Conservation (phyloP, 108 stramenopile genomes). For the Fistulifera pelliculosa region DNA sequence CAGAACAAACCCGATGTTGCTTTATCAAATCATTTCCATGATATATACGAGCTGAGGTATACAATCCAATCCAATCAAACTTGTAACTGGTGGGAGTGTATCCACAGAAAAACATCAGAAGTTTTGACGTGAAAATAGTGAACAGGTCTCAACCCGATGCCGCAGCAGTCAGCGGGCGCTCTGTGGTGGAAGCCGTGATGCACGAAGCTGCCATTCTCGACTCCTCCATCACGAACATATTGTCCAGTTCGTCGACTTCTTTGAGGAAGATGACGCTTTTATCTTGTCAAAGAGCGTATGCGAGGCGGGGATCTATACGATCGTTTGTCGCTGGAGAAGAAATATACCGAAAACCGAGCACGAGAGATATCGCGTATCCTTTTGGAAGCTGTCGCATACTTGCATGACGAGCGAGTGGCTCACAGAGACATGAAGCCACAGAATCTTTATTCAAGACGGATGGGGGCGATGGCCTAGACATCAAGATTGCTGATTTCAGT, state of each 20-base stretch:
- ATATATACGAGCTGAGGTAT: neutral
- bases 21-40: neutral
- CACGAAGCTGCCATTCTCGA: slow-evolving; percentile 57
- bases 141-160: no score
- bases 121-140: neutral
- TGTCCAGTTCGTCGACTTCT: slow-evolving; percentile 83
- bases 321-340: slow-evolving; percentile 63
- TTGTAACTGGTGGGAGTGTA: slow-evolving; percentile 30
- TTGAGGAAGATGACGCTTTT: slow-evolving; percentile 77
- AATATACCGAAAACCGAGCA: slow-evolving; percentile 87
- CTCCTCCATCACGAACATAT: slow-evolving; percentile 35
- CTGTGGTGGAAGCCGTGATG: slow-evolving; percentile 22
- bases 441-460: slow-evolving; percentile 34
- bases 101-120: neutral
- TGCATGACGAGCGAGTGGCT: slow-evolving; percentile 54
- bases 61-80: slow-evolving; percentile 29
- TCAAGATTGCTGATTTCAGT: slow-evolving; percentile 92
- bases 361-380: slow-evolving; percentile 53
- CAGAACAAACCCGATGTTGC: neutral
- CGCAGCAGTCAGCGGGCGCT: neutral
- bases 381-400: slow-evolving; percentile 58
- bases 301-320: slow-evolving; percentile 92
- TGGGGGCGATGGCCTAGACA: slow-evolving; percentile 53
- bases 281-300: slow-evolving; percentile 82
- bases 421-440: slow-evolving; percentile 94